Percentiles rank a stretch among this genome's conserved stretches.
These are phyloP conservation scores for Lecanicillium sp. DNA, from an alignment of 2,329 filamentous ascomycete genomes.

Conservation along the genomic window DNA sequence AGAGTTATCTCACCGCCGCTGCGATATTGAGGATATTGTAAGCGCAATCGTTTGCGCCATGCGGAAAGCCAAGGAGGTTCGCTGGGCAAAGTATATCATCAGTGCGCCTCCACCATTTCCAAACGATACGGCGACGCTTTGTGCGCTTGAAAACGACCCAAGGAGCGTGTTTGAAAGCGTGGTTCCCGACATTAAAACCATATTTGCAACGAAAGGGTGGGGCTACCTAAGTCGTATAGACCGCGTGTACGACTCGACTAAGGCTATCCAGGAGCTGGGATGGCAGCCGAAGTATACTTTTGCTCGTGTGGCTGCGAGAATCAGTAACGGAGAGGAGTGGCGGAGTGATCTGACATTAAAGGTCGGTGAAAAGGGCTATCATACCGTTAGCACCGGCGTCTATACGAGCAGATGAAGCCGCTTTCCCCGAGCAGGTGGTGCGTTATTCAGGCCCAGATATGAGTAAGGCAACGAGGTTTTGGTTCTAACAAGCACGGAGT, in stretches of 20 bases:
- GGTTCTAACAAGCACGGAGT: too few species aligned
- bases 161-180: constrained; percentile 19
- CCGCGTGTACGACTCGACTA: constrained; percentile 35
- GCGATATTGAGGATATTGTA: constrained; percentile 36
- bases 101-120: constrained; percentile 33
- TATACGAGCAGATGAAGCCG: too few species aligned
- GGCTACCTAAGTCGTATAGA: constrained; percentile 30
- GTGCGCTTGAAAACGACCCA: constrained; percentile 23
- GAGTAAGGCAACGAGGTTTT: too few species aligned
- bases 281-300: constrained; percentile 36
- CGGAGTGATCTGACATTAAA: constrained; percentile 27
- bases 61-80: constrained; percentile 20
- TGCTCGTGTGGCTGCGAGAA: constrained; percentile 20
- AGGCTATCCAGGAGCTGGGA: constrained; percentile 29
- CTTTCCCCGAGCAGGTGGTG: too few species aligned
- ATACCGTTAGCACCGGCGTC: constrained; percentile 31
- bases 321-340: constrained; percentile 26
- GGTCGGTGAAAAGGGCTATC: constrained; percentile 37
- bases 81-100: constrained; percentile 34
- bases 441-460: too few species aligned
- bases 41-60: constrained; percentile 30
- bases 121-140: constrained; percentile 20
- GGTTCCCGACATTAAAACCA: constrained; percentile 18
- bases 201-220: constrained; percentile 28
- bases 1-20: constrained; percentile 36